These are phyloP conservation scores for Typha latifolia DNA, from an alignment of 176 grass and related monocot genomes.

Conservation along the genomic window DNA sequence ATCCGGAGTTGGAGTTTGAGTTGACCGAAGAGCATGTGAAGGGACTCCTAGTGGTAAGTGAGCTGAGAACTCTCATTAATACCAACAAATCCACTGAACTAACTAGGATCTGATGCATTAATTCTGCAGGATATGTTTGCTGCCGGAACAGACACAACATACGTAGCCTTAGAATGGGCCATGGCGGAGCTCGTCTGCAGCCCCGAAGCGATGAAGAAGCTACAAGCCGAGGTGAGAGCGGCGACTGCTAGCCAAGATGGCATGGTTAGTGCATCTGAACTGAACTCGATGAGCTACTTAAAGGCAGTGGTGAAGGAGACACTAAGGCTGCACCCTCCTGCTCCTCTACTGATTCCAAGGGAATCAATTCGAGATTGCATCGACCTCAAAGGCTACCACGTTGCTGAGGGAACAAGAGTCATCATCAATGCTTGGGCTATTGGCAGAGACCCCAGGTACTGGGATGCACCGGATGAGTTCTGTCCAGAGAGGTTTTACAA, in stretches of 20 bases:
- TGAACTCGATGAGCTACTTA: conserved; percentile 7
- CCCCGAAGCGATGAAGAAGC: neutral
- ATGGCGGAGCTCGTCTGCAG: conserved; percentile 37
- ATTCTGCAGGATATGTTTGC: conserved; percentile 23
- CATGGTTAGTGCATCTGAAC: conserved; percentile 22
- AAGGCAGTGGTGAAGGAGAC: conserved; percentile 37
- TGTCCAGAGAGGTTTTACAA: conserved; percentile 30
- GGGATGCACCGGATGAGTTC: conserved; percentile 42
- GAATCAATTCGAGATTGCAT: conserved; percentile 27
- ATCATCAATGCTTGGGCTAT: conserved; percentile 38
- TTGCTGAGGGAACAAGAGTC: conserved; percentile 19
- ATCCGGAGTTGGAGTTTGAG: neutral
- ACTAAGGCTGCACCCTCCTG: conserved; percentile 37
- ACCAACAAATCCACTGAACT: no score
- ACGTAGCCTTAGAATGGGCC: conserved; percentile 8
- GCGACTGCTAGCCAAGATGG: neutral
- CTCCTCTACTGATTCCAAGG: conserved; percentile 27
- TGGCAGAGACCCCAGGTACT: conserved; percentile 22
- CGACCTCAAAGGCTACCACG: conserved; percentile 3
- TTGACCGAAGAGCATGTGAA: conserved; percentile 20
- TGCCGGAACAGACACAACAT: conserved; percentile 16
- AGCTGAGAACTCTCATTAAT: no score
- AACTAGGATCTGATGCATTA: no score
- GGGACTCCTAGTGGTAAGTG: conserved; percentile 22
- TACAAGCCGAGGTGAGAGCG: conserved; percentile 13